Base-by-base conservation (phyloP, 2,329 filamentous ascomycete species). In the Alternaria triticina region DNA sequence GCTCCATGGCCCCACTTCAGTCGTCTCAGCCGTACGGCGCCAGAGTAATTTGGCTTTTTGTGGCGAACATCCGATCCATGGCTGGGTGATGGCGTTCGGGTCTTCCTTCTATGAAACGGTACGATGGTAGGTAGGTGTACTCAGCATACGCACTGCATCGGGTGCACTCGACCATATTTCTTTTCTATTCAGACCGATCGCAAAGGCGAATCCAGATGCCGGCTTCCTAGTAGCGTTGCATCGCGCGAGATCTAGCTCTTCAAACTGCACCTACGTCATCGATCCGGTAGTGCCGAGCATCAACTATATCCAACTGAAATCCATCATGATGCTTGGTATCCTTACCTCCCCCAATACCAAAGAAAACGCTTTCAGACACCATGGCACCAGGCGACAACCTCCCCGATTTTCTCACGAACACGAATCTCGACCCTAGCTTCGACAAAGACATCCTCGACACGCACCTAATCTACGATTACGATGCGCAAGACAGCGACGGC, bases 401-500 rank as follows among this genome's bases (percentile, higher is more conserved):
- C 13, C 73, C 69, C 33, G 70, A 74, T 30, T 74, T 71, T 47
- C 47, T 74, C 40, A 74, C 75, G 17, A 76, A 77, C 57, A 74
- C 75, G 12, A 50, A 63, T 8, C 70, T 76, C 7, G 63, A 74
- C 56, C 57, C 68, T 22, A 67, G 79, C 22, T 87, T 86, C 65
- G 80, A 87, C 45, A 74, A 80, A 36, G 86, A 88, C 64, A 82
- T 88, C 36, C 80, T 80, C 46, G 81, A 88, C 67, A 81, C 83
- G 3, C 86, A 88, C 65, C 78, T 88, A 1, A 80, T 88, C 57
- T 88, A 89, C 72, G 86, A 88, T 66, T 88, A 88, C 66, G 80
- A 83, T 44, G 85, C 84, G 1, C 74, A 83, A 56, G 82, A 85
- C 61, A 64, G 66, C 3, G 59, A 82, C 1, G 85, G 86, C 10